Conservation (phyloP, 495 filamentous ascomycete species). For the Hyaloscypha finlandica region DNA sequence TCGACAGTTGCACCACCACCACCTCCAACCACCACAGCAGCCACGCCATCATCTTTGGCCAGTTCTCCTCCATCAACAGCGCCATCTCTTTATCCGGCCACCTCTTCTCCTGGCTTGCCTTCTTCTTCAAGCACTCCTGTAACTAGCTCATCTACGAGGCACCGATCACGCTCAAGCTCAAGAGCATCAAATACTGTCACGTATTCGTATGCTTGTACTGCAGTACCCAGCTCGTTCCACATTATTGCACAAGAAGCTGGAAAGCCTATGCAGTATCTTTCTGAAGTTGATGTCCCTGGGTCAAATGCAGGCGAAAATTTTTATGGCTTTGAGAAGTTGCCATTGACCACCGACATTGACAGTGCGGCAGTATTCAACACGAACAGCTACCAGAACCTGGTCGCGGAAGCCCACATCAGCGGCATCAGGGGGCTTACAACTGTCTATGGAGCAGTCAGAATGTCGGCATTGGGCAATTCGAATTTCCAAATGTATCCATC, state of each 20-base stretch:
- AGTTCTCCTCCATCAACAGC: too few species aligned
- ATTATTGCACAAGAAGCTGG: constrained; percentile 4
- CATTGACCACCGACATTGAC: background rate
- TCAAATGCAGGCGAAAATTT: background rate
- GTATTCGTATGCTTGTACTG: background rate
- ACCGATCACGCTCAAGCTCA: background rate
- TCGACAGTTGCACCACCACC: too few species aligned
- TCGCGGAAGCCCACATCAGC: background rate
- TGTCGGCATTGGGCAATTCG: constrained; percentile 2
- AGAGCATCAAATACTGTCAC: background rate
- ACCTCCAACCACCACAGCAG: too few species aligned
- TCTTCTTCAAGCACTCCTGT: background rate
- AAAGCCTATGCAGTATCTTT: constrained; percentile 5
- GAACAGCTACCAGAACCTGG: background rate
- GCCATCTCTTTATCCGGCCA: too few species aligned
- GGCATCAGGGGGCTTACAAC: background rate
- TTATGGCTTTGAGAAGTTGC: constrained; percentile 4
- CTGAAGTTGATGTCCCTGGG: constrained; percentile 2
- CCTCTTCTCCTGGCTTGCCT: too few species aligned
- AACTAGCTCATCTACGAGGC: background rate
- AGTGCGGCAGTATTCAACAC: constrained; percentile 1
- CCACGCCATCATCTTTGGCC: too few species aligned
- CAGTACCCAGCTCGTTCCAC: background rate
- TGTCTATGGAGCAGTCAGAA: constrained; percentile 7
- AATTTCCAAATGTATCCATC: constrained; percentile 6